phyloP scores from a whole-genome alignment of 2,329 filamentous ascomycete species.

The Xylaria arbuscula region DNA sequence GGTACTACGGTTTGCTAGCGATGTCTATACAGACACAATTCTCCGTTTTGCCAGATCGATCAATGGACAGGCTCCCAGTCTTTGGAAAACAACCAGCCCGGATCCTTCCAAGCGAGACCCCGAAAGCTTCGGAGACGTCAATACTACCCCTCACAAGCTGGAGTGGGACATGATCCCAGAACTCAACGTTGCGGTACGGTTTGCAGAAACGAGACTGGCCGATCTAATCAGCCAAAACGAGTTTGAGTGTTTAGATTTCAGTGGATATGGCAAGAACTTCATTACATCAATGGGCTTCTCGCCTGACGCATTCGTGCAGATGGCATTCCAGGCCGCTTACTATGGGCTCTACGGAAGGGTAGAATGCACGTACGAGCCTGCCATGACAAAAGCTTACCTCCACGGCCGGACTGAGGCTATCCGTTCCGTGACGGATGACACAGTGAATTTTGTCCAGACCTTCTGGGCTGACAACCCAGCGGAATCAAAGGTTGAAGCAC shows the following conservation, averaged over 20 bases:
- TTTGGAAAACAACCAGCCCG: slow-evolving; percentile 91
- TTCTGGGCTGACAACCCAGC: slow-evolving; percentile 95
- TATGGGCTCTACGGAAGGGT: slow-evolving; percentile 94
- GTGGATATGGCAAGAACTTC: slow-evolving; percentile 93
- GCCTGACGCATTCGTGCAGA: slow-evolving; percentile 96
- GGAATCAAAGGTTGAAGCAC: slow-evolving; percentile 84
- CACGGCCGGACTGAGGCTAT: slow-evolving; percentile 97
- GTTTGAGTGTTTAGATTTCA: slow-evolving; percentile 91
- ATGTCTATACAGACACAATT: slow-evolving; percentile 97
- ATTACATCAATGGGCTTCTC: slow-evolving; percentile 98
- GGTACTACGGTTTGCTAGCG: slow-evolving; percentile 93
- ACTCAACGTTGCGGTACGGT: slow-evolving; percentile 88
- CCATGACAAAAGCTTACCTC: slow-evolving; percentile 95
- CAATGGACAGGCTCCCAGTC: slow-evolving; percentile 88
- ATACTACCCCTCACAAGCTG: slow-evolving; percentile 92
- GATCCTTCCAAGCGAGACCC: slow-evolving; percentile 94
- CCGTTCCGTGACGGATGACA: slow-evolving; percentile 83
- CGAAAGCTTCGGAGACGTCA: slow-evolving; percentile 90
- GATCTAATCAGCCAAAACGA: slow-evolving; percentile 98
- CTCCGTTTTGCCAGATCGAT: slow-evolving; percentile 94
- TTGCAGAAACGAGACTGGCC: slow-evolving; percentile 92
- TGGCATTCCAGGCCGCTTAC: slow-evolving; percentile 98
- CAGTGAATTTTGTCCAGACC: slow-evolving; percentile 87
- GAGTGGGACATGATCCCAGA: slow-evolving; percentile 98
- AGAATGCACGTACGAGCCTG: slow-evolving; percentile 96